A percentile compares a stretch with the other conserved stretches of the same genome.
phyloP scores from a whole-genome alignment of 352 stramenopile genomes.

The Aphanomyces invadans region DNA sequence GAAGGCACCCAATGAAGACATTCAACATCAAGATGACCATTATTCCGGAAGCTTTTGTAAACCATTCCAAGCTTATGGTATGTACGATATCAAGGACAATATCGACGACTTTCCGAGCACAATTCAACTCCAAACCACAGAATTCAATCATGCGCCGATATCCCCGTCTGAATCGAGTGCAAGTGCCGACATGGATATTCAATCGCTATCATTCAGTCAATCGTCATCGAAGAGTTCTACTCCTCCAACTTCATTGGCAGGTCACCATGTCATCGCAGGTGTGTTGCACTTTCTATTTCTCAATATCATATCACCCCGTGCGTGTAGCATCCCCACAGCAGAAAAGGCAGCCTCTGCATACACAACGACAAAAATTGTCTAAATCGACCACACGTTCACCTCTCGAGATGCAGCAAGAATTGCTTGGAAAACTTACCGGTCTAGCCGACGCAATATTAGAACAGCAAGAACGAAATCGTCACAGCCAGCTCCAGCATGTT shows the following conservation, averaged over 20 bases:
- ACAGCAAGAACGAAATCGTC: constrained; percentile 1
- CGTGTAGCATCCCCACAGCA: background rate
- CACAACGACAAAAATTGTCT: background rate
- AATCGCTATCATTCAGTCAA: background rate
- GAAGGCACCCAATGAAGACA: no score
- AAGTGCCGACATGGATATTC: background rate
- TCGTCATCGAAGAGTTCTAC: background rate
- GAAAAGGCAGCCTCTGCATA: background rate
- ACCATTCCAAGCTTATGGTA: background rate
- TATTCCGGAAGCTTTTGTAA: background rate
- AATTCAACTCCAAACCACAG: background rate
- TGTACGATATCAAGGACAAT: background rate
- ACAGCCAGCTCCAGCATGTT: background rate
- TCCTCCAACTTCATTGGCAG: background rate
- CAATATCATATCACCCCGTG: no score
- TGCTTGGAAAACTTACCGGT: background rate
- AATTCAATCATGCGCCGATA: background rate
- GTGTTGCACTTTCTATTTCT: no score
- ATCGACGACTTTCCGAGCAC: background rate
- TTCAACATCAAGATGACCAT: no score
- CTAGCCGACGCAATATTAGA: constrained; percentile 12
- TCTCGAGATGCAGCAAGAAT: background rate
- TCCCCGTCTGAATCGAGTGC: background rate
- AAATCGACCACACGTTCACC: background rate
- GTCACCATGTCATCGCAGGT: background rate